phyloP scores from a whole-genome alignment of 2,329 filamentous ascomycete genomes.

The Colletotrichum incanum region DNA sequence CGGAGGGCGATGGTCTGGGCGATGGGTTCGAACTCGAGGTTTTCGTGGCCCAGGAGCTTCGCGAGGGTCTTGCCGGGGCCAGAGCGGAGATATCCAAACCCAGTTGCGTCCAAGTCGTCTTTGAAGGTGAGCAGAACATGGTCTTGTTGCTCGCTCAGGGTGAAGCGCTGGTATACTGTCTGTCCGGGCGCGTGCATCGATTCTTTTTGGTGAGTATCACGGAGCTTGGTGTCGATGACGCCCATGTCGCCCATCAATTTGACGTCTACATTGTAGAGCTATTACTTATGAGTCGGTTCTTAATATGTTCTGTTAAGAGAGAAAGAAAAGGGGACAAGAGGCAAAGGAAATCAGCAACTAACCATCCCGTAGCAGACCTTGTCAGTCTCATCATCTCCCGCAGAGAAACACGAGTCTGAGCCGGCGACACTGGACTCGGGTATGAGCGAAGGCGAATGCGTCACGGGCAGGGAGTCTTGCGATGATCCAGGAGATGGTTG shows the following conservation, averaged over 20 bases:
- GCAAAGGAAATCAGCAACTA: conserved; percentile 8
- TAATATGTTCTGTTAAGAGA: neutral
- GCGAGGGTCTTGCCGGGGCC: conserved; percentile 44
- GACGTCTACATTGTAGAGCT: conserved; percentile 48
- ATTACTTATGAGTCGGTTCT: neutral
- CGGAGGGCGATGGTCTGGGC: conserved; percentile 43
- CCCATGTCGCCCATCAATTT: conserved; percentile 48
- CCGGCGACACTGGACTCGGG: conserved; percentile 25
- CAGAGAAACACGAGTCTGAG: conserved; percentile 28
- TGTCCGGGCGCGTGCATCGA: neutral
- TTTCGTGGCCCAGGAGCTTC: conserved; percentile 34
- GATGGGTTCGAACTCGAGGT: conserved; percentile 47
- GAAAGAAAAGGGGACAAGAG: too few species aligned
- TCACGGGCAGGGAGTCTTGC: conserved; percentile 25
- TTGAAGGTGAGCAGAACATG: conserved; percentile 47
- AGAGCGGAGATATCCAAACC: conserved; percentile 47
- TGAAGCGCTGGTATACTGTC: conserved; percentile 44
- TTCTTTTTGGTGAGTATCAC: conserved; percentile 21
- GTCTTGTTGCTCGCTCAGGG: conserved; percentile 40
- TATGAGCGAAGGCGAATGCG: conserved; percentile 27
- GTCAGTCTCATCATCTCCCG: conserved; percentile 35
- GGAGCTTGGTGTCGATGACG: conserved; percentile 43
- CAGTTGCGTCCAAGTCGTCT: conserved; percentile 45
- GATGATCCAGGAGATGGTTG: conserved; percentile 22
- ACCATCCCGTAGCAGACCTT: conserved; percentile 51